phyloP scores from a whole-genome alignment of 495 filamentous ascomycete genomes.

The Lophiostoma macrostomum region DNA sequence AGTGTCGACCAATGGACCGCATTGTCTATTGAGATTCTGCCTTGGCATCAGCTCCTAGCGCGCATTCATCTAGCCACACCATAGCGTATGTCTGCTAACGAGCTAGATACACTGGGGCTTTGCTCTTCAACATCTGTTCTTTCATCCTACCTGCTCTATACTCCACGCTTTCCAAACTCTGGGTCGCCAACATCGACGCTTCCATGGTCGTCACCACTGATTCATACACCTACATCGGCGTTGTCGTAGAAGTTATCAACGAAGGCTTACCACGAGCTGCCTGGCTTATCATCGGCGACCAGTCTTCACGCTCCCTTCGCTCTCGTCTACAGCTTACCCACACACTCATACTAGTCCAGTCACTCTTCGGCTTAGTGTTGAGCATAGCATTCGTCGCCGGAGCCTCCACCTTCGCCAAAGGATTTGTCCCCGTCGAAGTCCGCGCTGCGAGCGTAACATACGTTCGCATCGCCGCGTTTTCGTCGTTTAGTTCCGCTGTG shows the following conservation, averaged over 20 bases:
- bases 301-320: constrained; percentile 49
- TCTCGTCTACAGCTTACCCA: constrained; percentile 59
- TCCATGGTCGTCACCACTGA: constrained; percentile 67
- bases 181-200: constrained; percentile 68
- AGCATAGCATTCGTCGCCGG: constrained; percentile 59
- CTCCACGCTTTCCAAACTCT: constrained; percentile 66
- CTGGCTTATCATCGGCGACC: constrained; percentile 69
- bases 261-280: constrained; percentile 69
- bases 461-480: constrained; percentile 63
- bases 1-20: not conserved
- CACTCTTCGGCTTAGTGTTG: constrained; percentile 56
- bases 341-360: constrained; percentile 62
- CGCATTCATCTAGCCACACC: no score
- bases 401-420: constrained; percentile 52
- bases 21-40: not conserved
- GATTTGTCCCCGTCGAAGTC: constrained; percentile 63
- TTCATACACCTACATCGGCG: constrained; percentile 60
- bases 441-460: constrained; percentile 58
- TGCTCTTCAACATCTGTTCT: constrained; percentile 61
- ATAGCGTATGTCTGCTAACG: no score
- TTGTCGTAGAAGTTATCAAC: constrained; percentile 66
- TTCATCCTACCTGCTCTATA: constrained; percentile 70
- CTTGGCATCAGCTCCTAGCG: no score
- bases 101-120: constrained; percentile 54
- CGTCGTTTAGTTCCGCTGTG: constrained; percentile 59